phyloP scores from a whole-genome alignment of 2,329 filamentous ascomycete species.

The Aspergillus ochraceus region DNA sequence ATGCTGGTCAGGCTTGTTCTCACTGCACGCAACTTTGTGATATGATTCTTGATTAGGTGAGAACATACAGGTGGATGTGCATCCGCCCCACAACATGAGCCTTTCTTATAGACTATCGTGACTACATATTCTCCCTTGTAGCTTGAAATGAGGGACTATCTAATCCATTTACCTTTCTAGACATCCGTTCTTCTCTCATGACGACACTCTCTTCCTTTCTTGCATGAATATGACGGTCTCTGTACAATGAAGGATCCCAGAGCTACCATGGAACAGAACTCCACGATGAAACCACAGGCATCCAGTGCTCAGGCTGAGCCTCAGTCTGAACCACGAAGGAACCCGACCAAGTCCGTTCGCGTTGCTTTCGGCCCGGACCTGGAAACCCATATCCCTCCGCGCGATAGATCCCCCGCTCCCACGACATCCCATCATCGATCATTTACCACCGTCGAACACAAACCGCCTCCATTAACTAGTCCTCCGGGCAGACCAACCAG shows the following conservation, averaged over 20 bases:
- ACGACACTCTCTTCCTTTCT: conserved; percentile 9
- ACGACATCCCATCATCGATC: conserved; percentile 34
- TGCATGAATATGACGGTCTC: conserved; percentile 31
- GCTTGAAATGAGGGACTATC: neutral
- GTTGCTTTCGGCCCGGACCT: conserved; percentile 42
- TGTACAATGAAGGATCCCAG: conserved; percentile 39
- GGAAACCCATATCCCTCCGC: conserved; percentile 38
- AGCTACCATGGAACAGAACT: conserved; percentile 35
- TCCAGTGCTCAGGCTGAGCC: conserved; percentile 32
- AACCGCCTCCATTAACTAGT: conserved; percentile 19
- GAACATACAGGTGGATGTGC: conserved; percentile 1
- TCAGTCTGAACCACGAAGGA: conserved; percentile 33
- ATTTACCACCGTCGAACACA: conserved; percentile 34
- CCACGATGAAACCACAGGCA: conserved; percentile 23
- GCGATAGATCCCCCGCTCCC: conserved; percentile 34
- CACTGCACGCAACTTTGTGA: conserved; percentile 15
- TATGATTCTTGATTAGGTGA: conserved; percentile 20
- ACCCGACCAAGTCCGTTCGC: conserved; percentile 34
- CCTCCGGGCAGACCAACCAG: conserved; percentile 29
- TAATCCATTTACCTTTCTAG: conserved; percentile 4
- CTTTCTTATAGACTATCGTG: neutral
- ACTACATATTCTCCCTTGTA: neutral
- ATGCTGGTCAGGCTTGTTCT: conserved; percentile 14
- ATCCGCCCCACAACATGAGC: conserved; percentile 2
- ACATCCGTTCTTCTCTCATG: conserved; percentile 13